Base-by-base conservation (phyloP, 1,139 yeast genomes). In the Magnusiomyces ingens region DNA sequence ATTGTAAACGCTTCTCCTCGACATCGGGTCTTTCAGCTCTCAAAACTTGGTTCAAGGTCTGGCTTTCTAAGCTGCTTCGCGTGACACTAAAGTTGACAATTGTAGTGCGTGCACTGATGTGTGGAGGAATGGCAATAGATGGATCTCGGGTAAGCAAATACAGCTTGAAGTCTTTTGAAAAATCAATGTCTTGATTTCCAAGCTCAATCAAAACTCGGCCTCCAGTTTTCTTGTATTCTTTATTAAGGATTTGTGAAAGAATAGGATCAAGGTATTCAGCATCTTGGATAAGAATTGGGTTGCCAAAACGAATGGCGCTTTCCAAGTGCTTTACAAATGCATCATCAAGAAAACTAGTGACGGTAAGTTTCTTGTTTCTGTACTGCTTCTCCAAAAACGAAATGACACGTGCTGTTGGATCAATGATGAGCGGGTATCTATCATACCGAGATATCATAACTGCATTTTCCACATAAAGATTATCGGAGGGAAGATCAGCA, bases 281-380 rank as follows among this genome's bases (percentile, higher is more conserved):
- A 67, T 91, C 94, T 60, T 80, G 81, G 35, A 91, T 76, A 12
- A 91, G 65, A 10, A 91, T 71, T 0, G 78, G 64, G 3, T 89
- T 90, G 8, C 99, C 98, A 73, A 91, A 91, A 57, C 94, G 73
- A 29, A 91, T 67, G 0, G 95, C 84, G 63, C 89, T 85, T 64
- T 89, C 96, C 26, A 91, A 67, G 52, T 81, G 86, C 61, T 81
- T 84, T 3, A 78, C 66, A 65, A 84, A 86, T 0, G 84, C 79
- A n/a, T 77, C 79, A 61, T 85, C 88, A 52, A 85, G 67, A 63
- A 90, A 91, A 60, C 94, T 86, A 0, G 96, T 79, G 0, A 80
- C 65, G 0, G 76, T 71, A 1, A 84, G 65, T 50, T 75, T 76
- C 42, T 73, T 71, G 1, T 63, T 57, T 17, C 57, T 54, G 40